phyloP scores from a whole-genome alignment of 1,139 yeast species.

The Kodamaea sp. region DNA sequence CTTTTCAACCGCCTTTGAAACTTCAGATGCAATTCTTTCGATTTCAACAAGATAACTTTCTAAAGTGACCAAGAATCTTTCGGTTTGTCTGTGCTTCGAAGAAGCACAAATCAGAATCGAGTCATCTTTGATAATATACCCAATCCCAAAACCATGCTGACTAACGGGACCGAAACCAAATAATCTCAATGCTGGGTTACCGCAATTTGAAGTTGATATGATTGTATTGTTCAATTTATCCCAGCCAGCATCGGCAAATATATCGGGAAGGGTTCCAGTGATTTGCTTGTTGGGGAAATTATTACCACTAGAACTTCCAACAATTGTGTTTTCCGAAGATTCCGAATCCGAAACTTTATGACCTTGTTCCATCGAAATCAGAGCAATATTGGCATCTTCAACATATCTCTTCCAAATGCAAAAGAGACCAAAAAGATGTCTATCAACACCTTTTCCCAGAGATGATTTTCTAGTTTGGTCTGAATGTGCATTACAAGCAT shows the following conservation, averaged over 20 bases:
- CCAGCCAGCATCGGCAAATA: conserved; percentile 77
- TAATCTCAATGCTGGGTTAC: conserved; percentile 80
- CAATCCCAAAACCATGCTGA: conserved; percentile 88
- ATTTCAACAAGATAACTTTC: conserved; percentile 66
- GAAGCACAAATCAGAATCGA: conserved; percentile 83
- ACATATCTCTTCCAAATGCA: conserved; percentile 84
- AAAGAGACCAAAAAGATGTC: conserved; percentile 83
- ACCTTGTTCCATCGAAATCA: conserved; percentile 7
- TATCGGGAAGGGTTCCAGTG: conserved; percentile 30
- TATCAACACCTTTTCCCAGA: conserved; percentile 80
- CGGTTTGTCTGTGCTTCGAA: conserved; percentile 87
- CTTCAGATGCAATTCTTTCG: conserved; percentile 51
- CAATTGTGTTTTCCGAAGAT: conserved; percentile 19
- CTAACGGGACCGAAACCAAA: conserved; percentile 94
- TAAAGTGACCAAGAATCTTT: conserved; percentile 72
- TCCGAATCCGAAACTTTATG: conserved; percentile 7
- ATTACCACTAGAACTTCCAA: conserved; percentile 9
- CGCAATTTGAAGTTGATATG: conserved; percentile 47
- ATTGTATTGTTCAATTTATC: conserved; percentile 54
- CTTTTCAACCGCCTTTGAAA: conserved; percentile 8
- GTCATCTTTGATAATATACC: conserved; percentile 83
- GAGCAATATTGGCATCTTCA: conserved; percentile 16
- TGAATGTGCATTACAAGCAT: conserved; percentile 71
- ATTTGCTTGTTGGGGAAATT: conserved; percentile 16
- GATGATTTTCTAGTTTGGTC: conserved; percentile 66